A percentile compares a stretch with the other conserved stretches of the same genome.
These are phyloP conservation scores for Peniophora sp. DNA, from an alignment of 1,284 basidiomycete species.

Conservation along the genomic window DNA sequence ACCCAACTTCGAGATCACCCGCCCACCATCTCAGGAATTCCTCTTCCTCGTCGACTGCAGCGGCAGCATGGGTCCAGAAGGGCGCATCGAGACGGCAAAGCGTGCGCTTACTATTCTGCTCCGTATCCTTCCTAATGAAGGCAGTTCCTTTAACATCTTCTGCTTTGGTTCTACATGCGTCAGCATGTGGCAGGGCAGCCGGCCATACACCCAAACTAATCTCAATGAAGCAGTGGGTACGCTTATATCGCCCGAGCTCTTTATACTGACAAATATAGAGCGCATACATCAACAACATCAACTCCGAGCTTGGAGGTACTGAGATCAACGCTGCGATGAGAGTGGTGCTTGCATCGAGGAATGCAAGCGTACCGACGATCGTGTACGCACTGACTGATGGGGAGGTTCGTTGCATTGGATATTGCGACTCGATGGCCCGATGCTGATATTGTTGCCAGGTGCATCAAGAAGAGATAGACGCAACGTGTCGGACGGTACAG, in stretches of 20 bases:
- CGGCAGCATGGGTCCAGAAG: conserved; percentile 32
- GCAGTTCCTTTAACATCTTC: conserved; percentile 40
- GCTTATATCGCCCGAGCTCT: not conserved
- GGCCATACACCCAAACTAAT: conserved; percentile 21
- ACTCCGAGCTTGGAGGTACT: conserved; percentile 38
- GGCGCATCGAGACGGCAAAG: conserved; percentile 31
- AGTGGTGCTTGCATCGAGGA: conserved; percentile 24
- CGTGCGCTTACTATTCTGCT: conserved; percentile 29
- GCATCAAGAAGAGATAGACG: conserved; percentile 10
- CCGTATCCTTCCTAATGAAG: conserved; percentile 27
- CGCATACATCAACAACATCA: conserved; percentile 26
- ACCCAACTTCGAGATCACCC: conserved; percentile 35
- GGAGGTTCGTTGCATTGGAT: conserved; percentile 19
- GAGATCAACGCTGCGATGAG: conserved; percentile 33
- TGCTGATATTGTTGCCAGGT: not conserved
- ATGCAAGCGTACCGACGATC: conserved; percentile 26
- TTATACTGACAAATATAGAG: conserved; percentile 3
- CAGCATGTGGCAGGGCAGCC: conserved; percentile 30
- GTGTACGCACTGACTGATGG: conserved; percentile 52
- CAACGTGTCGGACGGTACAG: conserved; percentile 19
- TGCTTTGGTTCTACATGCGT: conserved; percentile 31
- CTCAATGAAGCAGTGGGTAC: conserved; percentile 31
- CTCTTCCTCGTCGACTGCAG: conserved; percentile 40
- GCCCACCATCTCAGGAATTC: conserved; percentile 32
- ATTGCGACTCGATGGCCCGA: conserved; percentile 17